Evolutionary conservation across 208 protist genomes (phyloP).

Genomic region (Leishmania lainsoni): DNA sequence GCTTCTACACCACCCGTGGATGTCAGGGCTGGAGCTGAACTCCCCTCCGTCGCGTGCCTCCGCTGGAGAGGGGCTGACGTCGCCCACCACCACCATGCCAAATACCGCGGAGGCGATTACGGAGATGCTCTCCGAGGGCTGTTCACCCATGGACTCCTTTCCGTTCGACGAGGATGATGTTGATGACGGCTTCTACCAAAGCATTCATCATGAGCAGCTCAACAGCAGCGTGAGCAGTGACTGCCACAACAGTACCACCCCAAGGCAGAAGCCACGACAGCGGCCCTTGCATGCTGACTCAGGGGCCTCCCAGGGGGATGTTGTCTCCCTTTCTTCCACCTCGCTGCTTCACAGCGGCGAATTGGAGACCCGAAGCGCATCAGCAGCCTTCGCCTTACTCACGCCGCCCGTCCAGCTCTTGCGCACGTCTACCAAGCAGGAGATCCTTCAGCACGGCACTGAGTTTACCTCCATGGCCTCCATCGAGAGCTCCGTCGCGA

Average conservation of each 20-base stretch:
- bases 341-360: background rate
- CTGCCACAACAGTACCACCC: background rate
- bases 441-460: slow-evolving; percentile 27
- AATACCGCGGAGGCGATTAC: slow-evolving; percentile 3
- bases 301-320: background rate
- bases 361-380: background rate
- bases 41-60: background rate
- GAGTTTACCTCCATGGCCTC: slow-evolving; percentile 26
- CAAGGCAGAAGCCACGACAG: background rate
- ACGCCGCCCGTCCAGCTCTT: background rate
- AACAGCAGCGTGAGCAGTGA: slow-evolving; percentile 15
- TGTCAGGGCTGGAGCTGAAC: slow-evolving; percentile 29
- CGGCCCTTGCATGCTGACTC: background rate
- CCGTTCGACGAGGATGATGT: slow-evolving; percentile 32
- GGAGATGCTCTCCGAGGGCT: slow-evolving; percentile 21
- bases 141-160: slow-evolving; percentile 21
- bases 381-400: background rate
- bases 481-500: slow-evolving; percentile 22
- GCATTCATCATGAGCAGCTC: slow-evolving; percentile 6
- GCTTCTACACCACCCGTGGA: slow-evolving; percentile 77
- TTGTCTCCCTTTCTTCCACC: background rate
- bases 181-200: slow-evolving; percentile 36
- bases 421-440: slow-evolving; percentile 3
- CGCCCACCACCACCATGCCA: background rate
- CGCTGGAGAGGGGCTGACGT: background rate